Evolutionary conservation across 1,139 yeast species (phyloP), one percentile per base, ranked within the genome.

Genomic region (Torulaspora pretoriensis): DNA sequence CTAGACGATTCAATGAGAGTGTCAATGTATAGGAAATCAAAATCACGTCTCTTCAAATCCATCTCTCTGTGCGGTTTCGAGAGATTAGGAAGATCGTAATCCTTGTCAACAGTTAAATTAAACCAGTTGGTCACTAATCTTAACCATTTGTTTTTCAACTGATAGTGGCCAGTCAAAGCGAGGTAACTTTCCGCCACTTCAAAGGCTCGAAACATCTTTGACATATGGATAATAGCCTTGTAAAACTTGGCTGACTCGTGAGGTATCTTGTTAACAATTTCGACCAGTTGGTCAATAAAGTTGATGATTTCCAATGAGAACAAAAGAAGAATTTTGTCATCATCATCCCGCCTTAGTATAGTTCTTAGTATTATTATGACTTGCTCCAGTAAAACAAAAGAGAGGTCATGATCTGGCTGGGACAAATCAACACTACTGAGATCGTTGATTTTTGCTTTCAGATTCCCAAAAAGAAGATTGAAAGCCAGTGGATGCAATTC

Each of bases 61-160:
- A 59, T 57, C 39, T 61, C 67, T 19, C 63, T 53, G 35, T 58
- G 60, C 4, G 66, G 61, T 38, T 60, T 59, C 17, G 61, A 57
- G 13, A 63, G 49, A 47, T 67, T 56, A 30, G 57, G 53, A 48
- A 68, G 42, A 53, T 67, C 62, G 52, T 67, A 51, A 45, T 70
- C 61, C 52, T 61, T 54, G 42, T 61, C 53, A 42, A 65, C 57
- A 0, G 87, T 75, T 39, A 69, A 69, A 49, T 81, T 89, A 44
- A 87, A 72, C 90, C 94, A 86, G 35, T 77, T 82, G 14, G 80
- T 75, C 4, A 78, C 74, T 8, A 74, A 63, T 52, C 79, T 75
- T 3, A 88, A 78, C 65, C 79, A 77, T 37, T 67, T 67, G 59
- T 84, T 86, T 54, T 92, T 77, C 12, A 76, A 53, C 41, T 70